These are phyloP conservation scores for Phytophthora gonapodyides DNA, from an alignment of 352 stramenopile species.

Conservation along the genomic window DNA sequence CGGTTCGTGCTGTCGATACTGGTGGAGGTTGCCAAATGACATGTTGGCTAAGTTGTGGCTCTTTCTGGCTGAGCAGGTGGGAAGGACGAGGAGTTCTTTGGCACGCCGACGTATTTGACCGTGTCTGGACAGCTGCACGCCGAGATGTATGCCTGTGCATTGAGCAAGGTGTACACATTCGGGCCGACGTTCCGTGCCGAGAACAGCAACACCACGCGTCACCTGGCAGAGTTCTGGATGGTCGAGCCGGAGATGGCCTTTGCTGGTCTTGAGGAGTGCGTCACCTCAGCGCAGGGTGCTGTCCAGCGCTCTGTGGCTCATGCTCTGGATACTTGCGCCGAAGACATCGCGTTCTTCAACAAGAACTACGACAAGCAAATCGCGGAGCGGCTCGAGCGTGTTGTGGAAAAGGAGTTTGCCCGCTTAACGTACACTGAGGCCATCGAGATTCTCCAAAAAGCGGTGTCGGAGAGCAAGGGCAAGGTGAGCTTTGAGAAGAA, in stretches of 20 bases:
- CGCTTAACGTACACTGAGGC: conserved; percentile 96
- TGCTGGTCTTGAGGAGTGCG: conserved; percentile 84
- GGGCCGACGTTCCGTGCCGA: conserved; percentile 98
- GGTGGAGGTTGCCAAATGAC: conserved; percentile 16
- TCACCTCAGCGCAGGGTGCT: conserved; percentile 93
- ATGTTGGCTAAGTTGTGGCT: not conserved
- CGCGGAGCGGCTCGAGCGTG: conserved; percentile 78
- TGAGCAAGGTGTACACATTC: conserved; percentile 99
- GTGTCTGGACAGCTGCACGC: conserved; percentile 94
- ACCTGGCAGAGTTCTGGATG: conserved; percentile 99
- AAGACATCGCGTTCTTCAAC: conserved; percentile 95
- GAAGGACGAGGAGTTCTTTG: conserved; percentile 95
- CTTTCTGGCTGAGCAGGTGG: conserved; percentile 45
- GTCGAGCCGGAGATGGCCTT: conserved; percentile 95
- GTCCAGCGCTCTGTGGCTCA: conserved; percentile 89
- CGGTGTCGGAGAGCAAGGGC: conserved; percentile 32
- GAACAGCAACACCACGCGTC: conserved; percentile 97
- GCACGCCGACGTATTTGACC: conserved; percentile 89
- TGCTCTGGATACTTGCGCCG: conserved; percentile 81
- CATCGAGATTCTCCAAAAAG: conserved; percentile 92
- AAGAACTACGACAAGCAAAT: conserved; percentile 91
- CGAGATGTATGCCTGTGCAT: conserved; percentile 97
- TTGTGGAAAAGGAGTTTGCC: conserved; percentile 89
- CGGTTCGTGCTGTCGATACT: conserved; percentile 43
- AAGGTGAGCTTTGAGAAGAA: conserved; percentile 84